A percentile compares a stretch with the other conserved stretches of the same genome.
Evolutionary conservation across 2,329 filamentous ascomycete species (phyloP).

Genomic region (Aspergillus texensis): DNA sequence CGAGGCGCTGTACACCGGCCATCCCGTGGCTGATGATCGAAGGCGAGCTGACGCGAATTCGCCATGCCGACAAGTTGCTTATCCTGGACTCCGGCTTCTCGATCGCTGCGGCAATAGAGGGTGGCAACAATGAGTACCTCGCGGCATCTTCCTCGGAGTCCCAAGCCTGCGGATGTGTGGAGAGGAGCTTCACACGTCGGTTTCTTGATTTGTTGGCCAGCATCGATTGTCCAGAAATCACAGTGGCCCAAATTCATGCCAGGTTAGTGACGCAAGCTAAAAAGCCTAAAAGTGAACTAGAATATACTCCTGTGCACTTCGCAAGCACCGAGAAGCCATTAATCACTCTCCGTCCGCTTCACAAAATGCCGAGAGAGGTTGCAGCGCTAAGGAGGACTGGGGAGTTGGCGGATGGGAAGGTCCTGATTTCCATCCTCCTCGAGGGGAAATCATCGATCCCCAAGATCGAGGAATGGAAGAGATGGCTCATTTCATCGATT

Average conservation of each 20-base stretch:
- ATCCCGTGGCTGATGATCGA: too few species aligned
- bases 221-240: not conserved
- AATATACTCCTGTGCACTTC: not conserved
- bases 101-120: not conserved
- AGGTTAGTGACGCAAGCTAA: not conserved
- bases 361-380: not conserved
- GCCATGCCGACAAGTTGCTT: not conserved
- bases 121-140: not conserved
- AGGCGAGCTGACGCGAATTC: not conserved
- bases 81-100: not conserved
- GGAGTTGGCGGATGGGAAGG: too few species aligned
- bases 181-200: not conserved
- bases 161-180: not conserved
- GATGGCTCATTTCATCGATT: too few species aligned
- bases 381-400: too few species aligned
- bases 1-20: too few species aligned
- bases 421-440: too few species aligned
- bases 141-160: not conserved
- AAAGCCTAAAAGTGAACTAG: fast-evolving
- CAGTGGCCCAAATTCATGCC: not conserved
- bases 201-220: not conserved
- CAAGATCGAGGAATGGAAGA: too few species aligned
- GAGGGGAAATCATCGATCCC: too few species aligned
- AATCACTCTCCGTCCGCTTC: not conserved
- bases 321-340: fast-evolving